Evolutionary conservation across 352 stramenopile genomes (phyloP).

Genomic region (Globisporangium recalcitrans): DNA sequence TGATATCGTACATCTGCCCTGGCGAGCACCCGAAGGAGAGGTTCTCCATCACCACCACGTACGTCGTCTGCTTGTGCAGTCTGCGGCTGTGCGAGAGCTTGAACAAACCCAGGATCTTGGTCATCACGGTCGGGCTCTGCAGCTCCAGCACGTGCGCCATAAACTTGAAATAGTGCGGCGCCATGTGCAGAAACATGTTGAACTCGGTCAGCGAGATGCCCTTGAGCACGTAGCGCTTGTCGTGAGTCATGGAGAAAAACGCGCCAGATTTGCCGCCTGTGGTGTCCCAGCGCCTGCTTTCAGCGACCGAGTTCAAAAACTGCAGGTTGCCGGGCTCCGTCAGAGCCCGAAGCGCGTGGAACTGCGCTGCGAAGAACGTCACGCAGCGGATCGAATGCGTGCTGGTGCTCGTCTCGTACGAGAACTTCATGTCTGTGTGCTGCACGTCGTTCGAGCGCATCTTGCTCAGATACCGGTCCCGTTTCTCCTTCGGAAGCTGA

Average conservation of each 20-base stretch:
- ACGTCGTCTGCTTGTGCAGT: constrained; percentile 72
- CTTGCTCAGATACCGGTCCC: constrained; percentile 60
- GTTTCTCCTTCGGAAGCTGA: constrained; percentile 30
- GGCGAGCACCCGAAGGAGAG: constrained; percentile 72
- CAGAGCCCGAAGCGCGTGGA: constrained; percentile 71
- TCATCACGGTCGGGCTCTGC: constrained; percentile 63
- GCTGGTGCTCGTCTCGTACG: constrained; percentile 38
- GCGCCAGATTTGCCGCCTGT: constrained; percentile 82
- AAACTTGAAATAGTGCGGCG: constrained; percentile 84
- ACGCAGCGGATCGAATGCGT: constrained; percentile 68
- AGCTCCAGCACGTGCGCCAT: constrained; percentile 61
- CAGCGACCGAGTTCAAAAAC: constrained; percentile 78
- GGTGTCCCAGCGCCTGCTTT: constrained; percentile 72
- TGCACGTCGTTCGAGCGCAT: constrained; percentile 62
- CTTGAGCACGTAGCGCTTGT: constrained; percentile 83
- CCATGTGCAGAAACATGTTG: constrained; percentile 90
- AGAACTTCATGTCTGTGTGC: constrained; percentile 79
- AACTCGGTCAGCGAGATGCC: constrained; percentile 83
- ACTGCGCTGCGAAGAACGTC: constrained; percentile 79
- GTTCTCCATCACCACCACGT: constrained; percentile 86
- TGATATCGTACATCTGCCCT: constrained; percentile 85
- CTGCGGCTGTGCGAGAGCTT: constrained; percentile 62
- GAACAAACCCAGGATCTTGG: constrained; percentile 80
- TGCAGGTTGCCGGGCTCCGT: constrained; percentile 59
- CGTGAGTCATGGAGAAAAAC: constrained; percentile 82